A percentile compares a stretch with the other conserved stretches of the same genome.
These are phyloP conservation scores for Pseudophaeomoniella oleicola DNA, from an alignment of 2,329 filamentous ascomycete genomes.

Conservation along the genomic window DNA sequence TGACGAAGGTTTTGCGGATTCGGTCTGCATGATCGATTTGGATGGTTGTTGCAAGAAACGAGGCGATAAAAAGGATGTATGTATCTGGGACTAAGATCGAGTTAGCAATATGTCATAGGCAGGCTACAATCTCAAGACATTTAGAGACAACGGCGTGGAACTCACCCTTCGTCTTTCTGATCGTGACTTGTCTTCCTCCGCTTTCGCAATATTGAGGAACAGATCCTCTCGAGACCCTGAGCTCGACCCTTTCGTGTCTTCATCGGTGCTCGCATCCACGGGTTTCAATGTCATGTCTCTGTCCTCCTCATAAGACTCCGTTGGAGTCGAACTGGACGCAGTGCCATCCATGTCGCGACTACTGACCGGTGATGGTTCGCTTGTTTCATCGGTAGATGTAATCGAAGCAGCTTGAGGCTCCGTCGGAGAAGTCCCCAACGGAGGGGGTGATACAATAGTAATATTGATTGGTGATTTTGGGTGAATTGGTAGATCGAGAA, in stretches of 20 bases:
- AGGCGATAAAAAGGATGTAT: neutral
- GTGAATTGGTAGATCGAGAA: neutral
- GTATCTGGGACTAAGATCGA: neutral
- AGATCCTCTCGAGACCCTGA: slow-evolving; percentile 5
- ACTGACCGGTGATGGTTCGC: neutral
- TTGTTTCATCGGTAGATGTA: slow-evolving; percentile 8
- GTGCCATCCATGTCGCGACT: neutral
- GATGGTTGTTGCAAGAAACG: too few relatives aligned
- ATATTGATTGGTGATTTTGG: neutral
- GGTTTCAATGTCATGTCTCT: neutral
- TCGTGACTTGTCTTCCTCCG: slow-evolving; percentile 16
- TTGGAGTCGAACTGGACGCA: neutral
- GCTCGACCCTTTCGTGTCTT: slow-evolving; percentile 16
- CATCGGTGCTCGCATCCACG: slow-evolving; percentile 4
- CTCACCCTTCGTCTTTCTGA: slow-evolving; percentile 25
- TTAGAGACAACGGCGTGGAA: slow-evolving; percentile 4
- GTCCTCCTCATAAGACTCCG: neutral
- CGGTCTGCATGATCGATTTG: too few relatives aligned
- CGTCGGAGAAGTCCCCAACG: neutral
- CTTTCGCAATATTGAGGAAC: slow-evolving; percentile 22
- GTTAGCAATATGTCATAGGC: too few relatives aligned
- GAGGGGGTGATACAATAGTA: neutral
- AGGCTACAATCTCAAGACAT: too few relatives aligned
- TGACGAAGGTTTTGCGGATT: slow-evolving; percentile 4
- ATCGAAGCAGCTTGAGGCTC: slow-evolving; percentile 4